phyloP scores from a whole-genome alignment of 2,329 filamentous ascomycete species.

The Fusarium papillatum region DNA sequence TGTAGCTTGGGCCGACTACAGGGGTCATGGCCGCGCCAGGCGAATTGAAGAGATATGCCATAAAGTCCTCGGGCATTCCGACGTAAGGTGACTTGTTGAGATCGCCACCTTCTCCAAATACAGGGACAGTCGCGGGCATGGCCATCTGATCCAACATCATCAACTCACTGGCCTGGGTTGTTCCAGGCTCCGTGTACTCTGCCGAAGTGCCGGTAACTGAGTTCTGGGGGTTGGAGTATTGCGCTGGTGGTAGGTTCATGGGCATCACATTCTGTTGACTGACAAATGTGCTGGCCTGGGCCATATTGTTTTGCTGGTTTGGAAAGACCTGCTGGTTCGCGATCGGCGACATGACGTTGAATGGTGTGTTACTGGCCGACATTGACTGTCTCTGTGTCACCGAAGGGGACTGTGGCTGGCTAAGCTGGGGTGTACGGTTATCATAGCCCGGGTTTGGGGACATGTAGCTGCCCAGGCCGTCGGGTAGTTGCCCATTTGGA shows the following conservation, averaged over 20 bases:
- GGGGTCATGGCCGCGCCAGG: constrained; percentile 54
- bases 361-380: constrained; percentile 62
- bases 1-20: constrained; percentile 57
- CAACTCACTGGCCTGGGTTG: constrained; percentile 65
- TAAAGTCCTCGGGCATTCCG: constrained; percentile 88
- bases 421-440: constrained; percentile 42
- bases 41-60: constrained; percentile 84
- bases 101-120: constrained; percentile 87
- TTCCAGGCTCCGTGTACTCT: constrained; percentile 62
- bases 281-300: constrained; percentile 66
- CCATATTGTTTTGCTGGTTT: constrained; percentile 59
- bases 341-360: constrained; percentile 67
- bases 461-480: constrained; percentile 58
- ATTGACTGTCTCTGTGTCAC: constrained; percentile 60
- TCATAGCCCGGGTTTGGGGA: constrained; percentile 53
- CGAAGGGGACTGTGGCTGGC: constrained; percentile 51
- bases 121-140: constrained; percentile 79
- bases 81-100: constrained; percentile 86
- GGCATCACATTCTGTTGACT: constrained; percentile 72
- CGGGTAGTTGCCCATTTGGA: constrained; percentile 39
- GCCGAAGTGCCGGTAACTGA: constrained; percentile 48
- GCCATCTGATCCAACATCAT: constrained; percentile 74
- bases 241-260: constrained; percentile 73
- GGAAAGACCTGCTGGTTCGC: constrained; percentile 63
- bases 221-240: constrained; percentile 57